Conservation (phyloP, 2,329 filamentous ascomycete genomes). For the Chrysosporium queenslandicum region DNA sequence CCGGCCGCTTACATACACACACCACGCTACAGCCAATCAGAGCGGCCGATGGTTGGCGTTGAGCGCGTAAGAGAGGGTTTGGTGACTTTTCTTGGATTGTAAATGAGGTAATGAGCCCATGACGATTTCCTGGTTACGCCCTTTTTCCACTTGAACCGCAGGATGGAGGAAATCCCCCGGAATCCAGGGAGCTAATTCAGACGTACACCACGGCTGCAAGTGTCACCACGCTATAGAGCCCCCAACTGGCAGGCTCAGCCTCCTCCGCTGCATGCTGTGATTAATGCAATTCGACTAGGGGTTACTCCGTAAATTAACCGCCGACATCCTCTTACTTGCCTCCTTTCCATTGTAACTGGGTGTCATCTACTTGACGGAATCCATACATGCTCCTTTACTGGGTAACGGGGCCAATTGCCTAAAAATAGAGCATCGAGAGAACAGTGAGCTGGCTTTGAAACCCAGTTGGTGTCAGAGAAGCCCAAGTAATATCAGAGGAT, state of each 20-base stretch:
- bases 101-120: slow-evolving; percentile 9
- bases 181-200: not conserved
- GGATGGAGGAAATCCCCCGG: not conserved
- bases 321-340: too few species aligned
- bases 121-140: slow-evolving; percentile 1
- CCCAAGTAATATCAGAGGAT: not conserved
- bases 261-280: too few species aligned
- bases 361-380: too few species aligned
- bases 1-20: slow-evolving; percentile 4
- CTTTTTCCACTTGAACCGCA: slow-evolving; percentile 1
- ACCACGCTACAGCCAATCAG: not conserved
- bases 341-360: too few species aligned
- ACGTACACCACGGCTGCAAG: too few species aligned
- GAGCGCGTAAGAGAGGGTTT: not conserved
- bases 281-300: too few species aligned
- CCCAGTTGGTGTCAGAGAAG: not conserved
- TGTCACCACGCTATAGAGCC: too few species aligned
- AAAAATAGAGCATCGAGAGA: too few species aligned
- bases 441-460: not conserved
- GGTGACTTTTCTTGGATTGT: slow-evolving; percentile 7
- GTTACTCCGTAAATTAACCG: too few species aligned
- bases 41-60: not conserved
- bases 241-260: too few species aligned
- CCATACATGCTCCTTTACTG: not conserved
- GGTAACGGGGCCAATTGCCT: too few species aligned